These are phyloP conservation scores for Sporothrix protearum DNA, from an alignment of 2,329 filamentous ascomycete species.

Conservation along the genomic window DNA sequence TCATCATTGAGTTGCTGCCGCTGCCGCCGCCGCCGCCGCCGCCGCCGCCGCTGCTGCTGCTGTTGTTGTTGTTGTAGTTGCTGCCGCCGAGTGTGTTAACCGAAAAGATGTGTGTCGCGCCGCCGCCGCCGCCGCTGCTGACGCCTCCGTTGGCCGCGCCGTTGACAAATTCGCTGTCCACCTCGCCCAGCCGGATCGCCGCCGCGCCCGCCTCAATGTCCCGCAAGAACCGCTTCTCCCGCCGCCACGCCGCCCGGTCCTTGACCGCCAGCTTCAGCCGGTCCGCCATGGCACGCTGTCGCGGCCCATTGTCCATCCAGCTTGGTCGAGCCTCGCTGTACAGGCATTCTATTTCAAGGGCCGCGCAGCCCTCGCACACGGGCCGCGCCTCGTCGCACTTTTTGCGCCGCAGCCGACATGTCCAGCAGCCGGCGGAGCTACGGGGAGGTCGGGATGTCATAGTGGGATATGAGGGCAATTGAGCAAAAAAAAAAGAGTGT, in stretches of 20 bases:
- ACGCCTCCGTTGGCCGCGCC: too few species aligned
- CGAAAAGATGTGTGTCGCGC: neutral
- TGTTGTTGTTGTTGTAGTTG: neutral
- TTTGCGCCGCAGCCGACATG: constrained; percentile 58
- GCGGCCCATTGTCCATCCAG: constrained; percentile 54
- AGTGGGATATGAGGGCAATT: neutral
- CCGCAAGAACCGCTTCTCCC: constrained; percentile 48
- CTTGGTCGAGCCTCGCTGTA: constrained; percentile 51
- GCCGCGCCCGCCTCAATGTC: constrained; percentile 37
- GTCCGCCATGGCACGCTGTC: constrained; percentile 51
- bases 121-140: too few species aligned
- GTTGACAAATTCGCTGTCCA: neutral
- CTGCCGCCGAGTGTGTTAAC: neutral
- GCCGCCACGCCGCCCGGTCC: constrained; percentile 48
- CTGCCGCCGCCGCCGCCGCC: too few species aligned
- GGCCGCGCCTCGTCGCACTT: constrained; percentile 57
- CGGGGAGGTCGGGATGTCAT: constrained; percentile 26
- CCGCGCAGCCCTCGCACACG: constrained; percentile 48
- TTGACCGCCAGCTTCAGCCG: constrained; percentile 57
- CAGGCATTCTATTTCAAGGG: constrained; percentile 55
- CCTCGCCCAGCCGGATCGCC: constrained; percentile 29
- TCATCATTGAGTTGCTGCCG: neutral
- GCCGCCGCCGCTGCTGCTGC: too few species aligned
- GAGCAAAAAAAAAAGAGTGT: neutral
- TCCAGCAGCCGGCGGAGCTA: constrained; percentile 55